Conservation (phyloP, 805 yeast species). For the Komagataella mondaviorum region DNA sequence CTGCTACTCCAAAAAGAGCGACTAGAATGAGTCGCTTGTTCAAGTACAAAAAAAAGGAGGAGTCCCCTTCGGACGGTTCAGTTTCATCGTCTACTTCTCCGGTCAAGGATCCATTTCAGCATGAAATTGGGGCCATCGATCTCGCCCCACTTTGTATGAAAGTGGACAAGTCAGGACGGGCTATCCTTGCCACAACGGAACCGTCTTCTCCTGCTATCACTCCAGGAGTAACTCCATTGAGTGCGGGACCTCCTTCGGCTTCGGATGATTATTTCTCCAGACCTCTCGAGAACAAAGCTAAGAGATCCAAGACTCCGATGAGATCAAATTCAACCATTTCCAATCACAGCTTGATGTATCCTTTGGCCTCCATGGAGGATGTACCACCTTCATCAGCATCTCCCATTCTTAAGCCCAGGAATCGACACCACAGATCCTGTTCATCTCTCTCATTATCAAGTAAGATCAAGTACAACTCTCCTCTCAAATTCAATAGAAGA, state of each 20-base stretch:
- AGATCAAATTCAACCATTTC: background rate
- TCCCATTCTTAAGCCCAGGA: background rate
- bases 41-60: conserved; percentile 1
- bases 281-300: background rate
- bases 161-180: background rate
- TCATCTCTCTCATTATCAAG: background rate
- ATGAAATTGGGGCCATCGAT: background rate
- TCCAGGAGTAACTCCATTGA: background rate
- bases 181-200: background rate
- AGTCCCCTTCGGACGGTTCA: background rate
- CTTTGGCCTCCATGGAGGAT: background rate
- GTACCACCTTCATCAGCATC: background rate
- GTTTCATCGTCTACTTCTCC: background rate
- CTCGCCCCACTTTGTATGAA: background rate
- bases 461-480: background rate
- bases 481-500: background rate
- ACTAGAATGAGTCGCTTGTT: conserved; percentile 1
- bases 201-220: background rate
- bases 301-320: background rate
- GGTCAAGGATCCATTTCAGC: background rate
- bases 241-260: background rate
- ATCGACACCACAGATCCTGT: background rate
- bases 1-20: background rate
- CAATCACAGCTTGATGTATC: background rate
- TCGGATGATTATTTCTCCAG: background rate